Percentiles rank a stretch among this genome's conserved stretches.
These are phyloP conservation scores for Brettanomyces bruxellensis DNA, from an alignment of 805 yeast species.

Conservation along the genomic window DNA sequence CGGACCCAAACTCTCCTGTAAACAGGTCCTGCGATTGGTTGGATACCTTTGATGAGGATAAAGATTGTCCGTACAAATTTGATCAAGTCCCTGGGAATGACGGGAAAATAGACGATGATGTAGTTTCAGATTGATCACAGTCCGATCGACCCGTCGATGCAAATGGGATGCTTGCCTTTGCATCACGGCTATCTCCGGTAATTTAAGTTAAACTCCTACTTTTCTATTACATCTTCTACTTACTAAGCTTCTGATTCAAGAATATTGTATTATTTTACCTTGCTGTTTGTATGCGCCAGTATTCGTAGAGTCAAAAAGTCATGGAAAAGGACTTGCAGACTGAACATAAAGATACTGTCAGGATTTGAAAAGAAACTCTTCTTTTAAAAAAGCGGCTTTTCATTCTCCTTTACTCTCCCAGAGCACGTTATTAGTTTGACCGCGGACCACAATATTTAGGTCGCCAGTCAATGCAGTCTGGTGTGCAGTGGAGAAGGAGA, in stretches of 20 bases:
- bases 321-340: not conserved
- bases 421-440: not conserved
- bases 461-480: not conserved
- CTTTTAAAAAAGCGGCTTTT: too few species aligned
- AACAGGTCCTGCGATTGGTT: conserved; percentile 24
- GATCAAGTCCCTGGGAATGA: conserved; percentile 14
- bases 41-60: conserved; percentile 23
- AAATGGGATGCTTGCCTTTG: too few species aligned
- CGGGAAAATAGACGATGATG: too few species aligned
- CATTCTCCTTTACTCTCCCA: not conserved
- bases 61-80: conserved; percentile 16
- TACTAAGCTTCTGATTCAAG: too few species aligned
- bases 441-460: too few species aligned
- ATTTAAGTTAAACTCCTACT: too few species aligned
- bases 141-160: too few species aligned
- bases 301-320: conserved; percentile 2
- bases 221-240: too few species aligned
- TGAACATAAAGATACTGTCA: conserved; percentile 1
- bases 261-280: too few species aligned
- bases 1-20: conserved; percentile 9
- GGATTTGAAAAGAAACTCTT: not conserved
- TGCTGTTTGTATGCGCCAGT: not conserved
- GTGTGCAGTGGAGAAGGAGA: not conserved
- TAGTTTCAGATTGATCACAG: too few species aligned
- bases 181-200: too few species aligned